A percentile compares a stretch with the other conserved stretches of the same genome.
These are phyloP conservation scores for Trichoderma sp. DNA, from an alignment of 2,329 filamentous ascomycete genomes.

Conservation along the genomic window DNA sequence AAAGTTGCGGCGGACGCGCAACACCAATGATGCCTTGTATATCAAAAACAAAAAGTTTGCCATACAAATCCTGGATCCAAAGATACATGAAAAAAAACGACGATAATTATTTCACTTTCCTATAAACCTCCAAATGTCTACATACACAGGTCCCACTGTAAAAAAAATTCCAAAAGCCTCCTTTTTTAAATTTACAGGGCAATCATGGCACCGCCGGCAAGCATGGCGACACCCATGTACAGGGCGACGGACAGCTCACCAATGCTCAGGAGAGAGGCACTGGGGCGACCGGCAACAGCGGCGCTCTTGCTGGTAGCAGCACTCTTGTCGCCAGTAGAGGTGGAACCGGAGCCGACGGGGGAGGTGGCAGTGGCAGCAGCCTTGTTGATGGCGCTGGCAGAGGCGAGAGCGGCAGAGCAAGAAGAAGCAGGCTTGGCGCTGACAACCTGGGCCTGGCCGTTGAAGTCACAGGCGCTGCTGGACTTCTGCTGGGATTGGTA, in stretches of 20 bases:
- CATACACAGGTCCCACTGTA: too few species aligned
- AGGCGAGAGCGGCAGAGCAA: conserved; percentile 61
- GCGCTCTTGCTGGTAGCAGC: conserved; percentile 37
- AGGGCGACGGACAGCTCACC: conserved; percentile 52
- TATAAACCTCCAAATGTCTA: conserved; percentile 8
- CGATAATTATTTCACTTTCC: conserved; percentile 16
- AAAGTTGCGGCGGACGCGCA: background rate
- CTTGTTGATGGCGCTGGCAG: conserved; percentile 61
- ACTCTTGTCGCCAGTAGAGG: conserved; percentile 30
- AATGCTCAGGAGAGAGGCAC: conserved; percentile 45
- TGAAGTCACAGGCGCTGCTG: conserved; percentile 68
- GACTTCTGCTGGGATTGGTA: conserved; percentile 59
- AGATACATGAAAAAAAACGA: background rate
- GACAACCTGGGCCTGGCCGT: conserved; percentile 63
- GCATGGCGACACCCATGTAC: conserved; percentile 55
- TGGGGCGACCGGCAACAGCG: conserved; percentile 39
- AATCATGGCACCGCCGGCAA: conserved; percentile 55
- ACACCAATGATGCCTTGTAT: conserved; percentile 18
- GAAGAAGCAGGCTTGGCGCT: conserved; percentile 46
- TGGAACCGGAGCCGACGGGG: conserved; percentile 29
- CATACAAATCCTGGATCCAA: conserved; percentile 11
- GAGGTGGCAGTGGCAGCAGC: conserved; percentile 49
- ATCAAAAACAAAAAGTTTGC: background rate
- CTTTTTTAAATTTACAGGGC: conserved; percentile 45
- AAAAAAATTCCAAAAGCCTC: background rate